Evolutionary conservation across 2,329 filamentous ascomycete genomes (phyloP).

Genomic region (Fusarium mangiferae): DNA sequence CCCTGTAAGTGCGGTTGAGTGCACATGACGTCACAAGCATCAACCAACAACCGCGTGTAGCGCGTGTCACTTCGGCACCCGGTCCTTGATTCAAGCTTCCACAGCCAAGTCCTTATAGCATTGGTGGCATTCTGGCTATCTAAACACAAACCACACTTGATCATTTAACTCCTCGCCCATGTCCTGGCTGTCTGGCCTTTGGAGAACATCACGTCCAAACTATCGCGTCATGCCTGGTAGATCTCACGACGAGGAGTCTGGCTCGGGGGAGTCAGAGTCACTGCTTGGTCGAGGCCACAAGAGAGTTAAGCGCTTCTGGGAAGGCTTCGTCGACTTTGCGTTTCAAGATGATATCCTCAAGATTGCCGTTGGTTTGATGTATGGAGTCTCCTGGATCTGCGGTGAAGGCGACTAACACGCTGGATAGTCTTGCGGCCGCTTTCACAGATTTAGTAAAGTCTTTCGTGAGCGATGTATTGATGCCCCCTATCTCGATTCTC

Average conservation of each 20-base stretch:
- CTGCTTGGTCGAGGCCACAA: conserved; percentile 60
- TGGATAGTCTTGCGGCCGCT: conserved; percentile 70
- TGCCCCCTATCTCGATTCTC: conserved; percentile 75
- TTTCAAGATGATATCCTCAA: conserved; percentile 80
- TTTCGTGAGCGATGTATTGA: conserved; percentile 75
- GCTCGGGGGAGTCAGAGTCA: conserved; percentile 46
- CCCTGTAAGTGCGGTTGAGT: neutral
- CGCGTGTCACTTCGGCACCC: conserved; percentile 7
- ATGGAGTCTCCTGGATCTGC: conserved; percentile 39
- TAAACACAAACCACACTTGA: neutral
- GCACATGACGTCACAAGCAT: conserved; percentile 17
- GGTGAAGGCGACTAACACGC: conserved; percentile 9
- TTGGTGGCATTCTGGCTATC: neutral
- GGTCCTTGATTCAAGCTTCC: conserved; percentile 9
- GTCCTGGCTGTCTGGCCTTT: conserved; percentile 27
- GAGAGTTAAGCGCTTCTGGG: conserved; percentile 63
- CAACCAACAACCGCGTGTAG: conserved; percentile 14
- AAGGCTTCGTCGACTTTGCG: conserved; percentile 77
- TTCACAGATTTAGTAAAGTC: conserved; percentile 79
- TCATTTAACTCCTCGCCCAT: neutral
- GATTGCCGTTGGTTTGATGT: conserved; percentile 81
- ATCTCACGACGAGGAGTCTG: conserved; percentile 51
- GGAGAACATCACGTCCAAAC: conserved; percentile 19
- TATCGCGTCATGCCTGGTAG: conserved; percentile 43
- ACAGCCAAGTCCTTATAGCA: neutral